Percentiles rank a stretch among this genome's conserved stretches.
phyloP scores from a whole-genome alignment of 371 early-diverging fungal species.

The Syncephalis plumigaleata region DNA sequence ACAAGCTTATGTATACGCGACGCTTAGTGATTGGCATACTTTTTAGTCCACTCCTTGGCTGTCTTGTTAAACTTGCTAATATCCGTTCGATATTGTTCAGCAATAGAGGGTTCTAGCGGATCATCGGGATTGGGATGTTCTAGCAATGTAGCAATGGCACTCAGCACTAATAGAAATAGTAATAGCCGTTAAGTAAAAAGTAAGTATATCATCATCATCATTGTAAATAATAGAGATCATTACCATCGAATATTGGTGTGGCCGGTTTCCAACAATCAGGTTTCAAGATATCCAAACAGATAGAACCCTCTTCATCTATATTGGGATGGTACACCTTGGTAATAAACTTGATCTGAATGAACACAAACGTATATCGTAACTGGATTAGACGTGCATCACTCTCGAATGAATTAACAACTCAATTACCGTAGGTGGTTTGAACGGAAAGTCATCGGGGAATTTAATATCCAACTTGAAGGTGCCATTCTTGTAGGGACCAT shows the following conservation, averaged over 20 bases:
- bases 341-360: constrained; percentile 46
- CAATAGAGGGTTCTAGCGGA: constrained; percentile 69
- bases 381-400: too few species aligned
- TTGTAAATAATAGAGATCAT: too few species aligned
- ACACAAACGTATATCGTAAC: neutral
- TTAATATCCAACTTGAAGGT: constrained; percentile 62
- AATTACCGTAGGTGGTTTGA: constrained; percentile 72
- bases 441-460: constrained; percentile 79
- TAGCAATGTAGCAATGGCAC: constrained; percentile 46
- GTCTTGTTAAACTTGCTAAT: constrained; percentile 52
- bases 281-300: constrained; percentile 64
- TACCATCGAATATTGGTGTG: constrained; percentile 27
- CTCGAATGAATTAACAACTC: too few species aligned
- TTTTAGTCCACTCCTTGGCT: constrained; percentile 67
- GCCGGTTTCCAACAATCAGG: constrained; percentile 84
- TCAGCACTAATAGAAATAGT: constrained; percentile 27
- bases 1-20: too few species aligned
- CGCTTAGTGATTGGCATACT: constrained; percentile 8
- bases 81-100: constrained; percentile 60
- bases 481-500: constrained; percentile 67
- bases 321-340: constrained; percentile 91
- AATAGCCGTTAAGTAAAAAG: neutral
- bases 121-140: constrained; percentile 76
- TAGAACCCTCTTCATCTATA: constrained; percentile 72
- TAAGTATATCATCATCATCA: neutral